Evolutionary conservation across 805 yeast genomes (phyloP).

Genomic region (Komagataella pastoris): DNA sequence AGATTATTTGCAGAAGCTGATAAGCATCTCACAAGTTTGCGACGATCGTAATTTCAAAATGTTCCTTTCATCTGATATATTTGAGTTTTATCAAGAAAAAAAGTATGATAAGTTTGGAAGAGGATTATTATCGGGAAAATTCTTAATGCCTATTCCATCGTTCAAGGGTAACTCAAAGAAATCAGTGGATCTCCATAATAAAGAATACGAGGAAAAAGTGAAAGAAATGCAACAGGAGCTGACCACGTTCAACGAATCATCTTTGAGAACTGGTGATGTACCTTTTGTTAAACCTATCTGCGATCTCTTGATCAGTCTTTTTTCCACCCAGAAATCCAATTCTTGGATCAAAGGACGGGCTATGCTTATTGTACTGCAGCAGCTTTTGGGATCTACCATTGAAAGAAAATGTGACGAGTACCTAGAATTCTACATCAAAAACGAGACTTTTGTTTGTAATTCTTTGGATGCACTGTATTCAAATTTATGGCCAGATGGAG

Average conservation of each 20-base stretch:
- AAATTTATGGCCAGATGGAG: constrained; percentile 38
- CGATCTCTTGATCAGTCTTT: constrained; percentile 57
- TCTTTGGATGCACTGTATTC: constrained; percentile 17
- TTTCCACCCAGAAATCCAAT: constrained; percentile 41
- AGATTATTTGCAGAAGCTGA: constrained; percentile 40
- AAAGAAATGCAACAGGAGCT: constrained; percentile 43
- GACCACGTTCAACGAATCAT: constrained; percentile 32
- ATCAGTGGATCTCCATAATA: background rate
- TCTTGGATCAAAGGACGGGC: constrained; percentile 84
- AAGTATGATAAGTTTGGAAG: background rate
- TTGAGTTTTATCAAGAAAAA: constrained; percentile 16
- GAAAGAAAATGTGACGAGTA: constrained; percentile 49
- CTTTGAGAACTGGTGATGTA: constrained; percentile 10
- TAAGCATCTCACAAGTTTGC: constrained; percentile 59
- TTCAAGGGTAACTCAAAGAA: background rate
- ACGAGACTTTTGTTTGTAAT: constrained; percentile 33
- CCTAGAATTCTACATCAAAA: constrained; percentile 20
- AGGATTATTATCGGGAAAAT: background rate
- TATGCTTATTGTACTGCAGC: constrained; percentile 67
- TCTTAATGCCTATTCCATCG: background rate
- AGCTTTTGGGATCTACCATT: constrained; percentile 71
- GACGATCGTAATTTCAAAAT: constrained; percentile 57
- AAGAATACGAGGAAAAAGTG: constrained; percentile 6
- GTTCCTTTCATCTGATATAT: constrained; percentile 65
- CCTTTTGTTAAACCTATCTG: constrained; percentile 74